These are phyloP conservation scores for Apiospora sp. DNA, from an alignment of 2,329 filamentous ascomycete species.

Conservation along the genomic window DNA sequence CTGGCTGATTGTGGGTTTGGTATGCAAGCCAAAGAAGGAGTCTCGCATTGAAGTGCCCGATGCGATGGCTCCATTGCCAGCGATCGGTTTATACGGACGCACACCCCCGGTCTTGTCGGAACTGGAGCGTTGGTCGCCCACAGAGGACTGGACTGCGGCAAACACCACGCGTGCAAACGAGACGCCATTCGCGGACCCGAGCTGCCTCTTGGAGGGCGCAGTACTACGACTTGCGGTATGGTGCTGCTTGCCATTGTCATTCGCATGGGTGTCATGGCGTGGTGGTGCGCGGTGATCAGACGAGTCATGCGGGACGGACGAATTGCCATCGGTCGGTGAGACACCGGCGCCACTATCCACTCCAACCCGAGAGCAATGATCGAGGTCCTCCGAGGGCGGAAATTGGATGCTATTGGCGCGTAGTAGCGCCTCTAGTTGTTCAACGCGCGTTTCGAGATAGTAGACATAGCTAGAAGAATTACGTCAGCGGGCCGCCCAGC, in stretches of 20 bases:
- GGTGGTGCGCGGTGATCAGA: constrained; percentile 40
- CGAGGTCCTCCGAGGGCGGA: constrained; percentile 75
- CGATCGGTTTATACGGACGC: constrained; percentile 62
- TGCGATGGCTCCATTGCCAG: constrained; percentile 53
- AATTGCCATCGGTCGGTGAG: constrained; percentile 45
- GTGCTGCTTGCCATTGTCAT: constrained; percentile 63
- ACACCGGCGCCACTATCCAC: constrained; percentile 45
- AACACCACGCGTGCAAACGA: constrained; percentile 95
- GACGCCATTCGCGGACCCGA: constrained; percentile 88
- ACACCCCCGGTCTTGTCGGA: constrained; percentile 69
- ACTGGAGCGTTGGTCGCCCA: constrained; percentile 69
- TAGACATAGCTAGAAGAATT: constrained; percentile 77
- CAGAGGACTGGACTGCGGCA: constrained; percentile 82
- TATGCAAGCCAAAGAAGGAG: constrained; percentile 96
- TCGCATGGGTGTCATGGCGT: constrained; percentile 36
- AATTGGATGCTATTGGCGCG: constrained; percentile 74
- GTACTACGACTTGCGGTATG: constrained; percentile 46
- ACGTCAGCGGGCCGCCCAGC: neutral
- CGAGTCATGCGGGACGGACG: constrained; percentile 44
- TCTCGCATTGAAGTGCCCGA: constrained; percentile 87
- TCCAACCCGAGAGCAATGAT: constrained; percentile 62
- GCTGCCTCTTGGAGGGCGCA: constrained; percentile 78
- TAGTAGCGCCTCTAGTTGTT: constrained; percentile 82
- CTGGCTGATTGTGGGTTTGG: constrained; percentile 84
- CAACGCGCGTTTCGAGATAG: constrained; percentile 88